Base-by-base conservation (phyloP, 371 early-diverging fungal genomes). In the Rhizopus stolonifer region DNA sequence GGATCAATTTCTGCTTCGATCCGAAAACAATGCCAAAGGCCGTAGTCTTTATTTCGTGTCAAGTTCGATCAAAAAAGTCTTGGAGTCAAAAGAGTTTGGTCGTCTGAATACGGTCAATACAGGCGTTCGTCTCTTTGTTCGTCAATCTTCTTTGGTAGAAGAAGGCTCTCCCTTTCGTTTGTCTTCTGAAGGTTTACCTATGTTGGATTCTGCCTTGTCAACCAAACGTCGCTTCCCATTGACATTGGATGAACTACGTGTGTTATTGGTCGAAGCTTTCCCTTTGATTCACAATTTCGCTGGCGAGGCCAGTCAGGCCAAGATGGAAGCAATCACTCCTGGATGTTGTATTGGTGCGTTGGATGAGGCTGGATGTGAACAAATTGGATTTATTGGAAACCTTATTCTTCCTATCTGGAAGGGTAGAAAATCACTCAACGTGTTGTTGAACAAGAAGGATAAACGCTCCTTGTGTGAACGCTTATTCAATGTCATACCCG, bases 41-140 rank as follows among this genome's bases (percentile, higher is more conserved):
- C 85, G 84, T 34, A 87, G 85, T 10, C 65, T 95, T 6, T 94
- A 94, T 68, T 82, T 92, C 64, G 90, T 89, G 10, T 90, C 91
- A 1, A 67, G 76, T 13, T 67, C 89, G 11, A 89, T 93, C 54
- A 88, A 89, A 65, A 48, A 62, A 19, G 72, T 94, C 5, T 62
- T 96, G 47, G 67, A 72, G 54, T 81, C 90, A 4, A 62, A 74
- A 2, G 88, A 89, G 49, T 75, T 85, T 31, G 55, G 65, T 24
- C 80, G 85, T 22, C 75, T 95, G 49, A 88, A 91, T 67, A 74
- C 88, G 4, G 92, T 96, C 46, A 93, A 96, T 73, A 90, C 95
- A 0, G 96, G 96, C 29, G 88, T 96, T 43, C 79, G 85, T 46
- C 65, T 88, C 2, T 94, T 97, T 65, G 83, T 85, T 21, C 85